phyloP scores from a whole-genome alignment of 169 alveolate genomes.

The Eimeria falciformis region DNA sequence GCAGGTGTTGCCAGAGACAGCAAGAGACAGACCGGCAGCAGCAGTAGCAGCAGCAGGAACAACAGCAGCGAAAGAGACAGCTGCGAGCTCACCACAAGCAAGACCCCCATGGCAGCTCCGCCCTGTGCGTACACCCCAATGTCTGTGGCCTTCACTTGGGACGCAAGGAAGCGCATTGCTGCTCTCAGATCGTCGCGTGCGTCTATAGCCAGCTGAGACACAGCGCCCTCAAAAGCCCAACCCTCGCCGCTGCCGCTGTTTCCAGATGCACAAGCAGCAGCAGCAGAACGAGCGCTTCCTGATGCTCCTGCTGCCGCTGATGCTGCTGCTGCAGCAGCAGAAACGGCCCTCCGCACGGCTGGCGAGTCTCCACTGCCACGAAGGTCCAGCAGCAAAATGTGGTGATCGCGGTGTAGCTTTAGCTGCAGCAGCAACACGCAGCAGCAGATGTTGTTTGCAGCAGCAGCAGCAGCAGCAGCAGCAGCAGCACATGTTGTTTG shows the following conservation, averaged over 20 bases:
- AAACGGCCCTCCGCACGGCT: not conserved
- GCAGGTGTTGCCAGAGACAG: slow-evolving; percentile 3
- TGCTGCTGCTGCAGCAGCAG: not conserved
- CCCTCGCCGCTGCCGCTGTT: slow-evolving; percentile 28
- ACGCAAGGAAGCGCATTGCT: not conserved
- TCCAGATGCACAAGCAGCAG: no score
- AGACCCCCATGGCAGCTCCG: slow-evolving; percentile 69
- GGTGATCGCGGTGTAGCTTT: slow-evolving; percentile 36
- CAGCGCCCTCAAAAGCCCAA: slow-evolving; percentile 16
- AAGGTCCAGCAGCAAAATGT: slow-evolving; percentile 27
- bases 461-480: not conserved
- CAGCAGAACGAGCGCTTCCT: no score
- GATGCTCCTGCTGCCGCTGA: not conserved
- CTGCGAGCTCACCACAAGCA: slow-evolving; percentile 45
- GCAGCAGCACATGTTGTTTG: not conserved
- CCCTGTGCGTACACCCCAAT: slow-evolving; percentile 60
- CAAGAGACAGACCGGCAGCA: not conserved
- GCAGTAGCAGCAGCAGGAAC: slow-evolving; percentile 43
- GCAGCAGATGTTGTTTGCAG: not conserved
- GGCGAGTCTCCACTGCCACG: slow-evolving; percentile 36
- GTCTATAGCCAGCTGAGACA: slow-evolving; percentile 31
- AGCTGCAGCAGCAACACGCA: slow-evolving; percentile 27
- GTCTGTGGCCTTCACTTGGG: not conserved
- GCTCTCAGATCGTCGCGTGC: not conserved
- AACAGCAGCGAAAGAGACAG: slow-evolving; percentile 24